Evolutionary conservation across 345 rosid genomes (phyloP).

Genomic region (Clausena lansium): DNA sequence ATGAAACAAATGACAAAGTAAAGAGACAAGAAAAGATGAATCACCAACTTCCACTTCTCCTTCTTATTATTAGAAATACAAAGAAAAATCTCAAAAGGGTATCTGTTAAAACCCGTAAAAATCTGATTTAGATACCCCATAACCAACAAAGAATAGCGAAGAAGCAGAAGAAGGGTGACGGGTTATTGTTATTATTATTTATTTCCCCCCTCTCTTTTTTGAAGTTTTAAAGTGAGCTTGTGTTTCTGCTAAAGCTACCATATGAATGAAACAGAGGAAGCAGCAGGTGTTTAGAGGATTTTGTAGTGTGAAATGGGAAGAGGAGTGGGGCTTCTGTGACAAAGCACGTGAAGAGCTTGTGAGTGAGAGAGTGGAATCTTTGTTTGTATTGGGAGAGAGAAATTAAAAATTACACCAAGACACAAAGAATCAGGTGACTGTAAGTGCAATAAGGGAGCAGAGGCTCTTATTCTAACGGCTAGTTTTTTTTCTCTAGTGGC

Average conservation of each 20-base stretch:
- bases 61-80: constrained; percentile 20
- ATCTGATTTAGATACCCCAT: constrained; percentile 15
- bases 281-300: constrained; percentile 28
- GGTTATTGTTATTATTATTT: neutral
- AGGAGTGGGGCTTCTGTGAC: constrained; percentile 18
- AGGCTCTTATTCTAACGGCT: constrained; percentile 22
- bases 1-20: constrained; percentile 19
- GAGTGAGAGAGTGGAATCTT: constrained; percentile 34
- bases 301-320: constrained; percentile 36
- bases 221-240: neutral
- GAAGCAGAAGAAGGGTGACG: neutral
- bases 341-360: constrained; percentile 46
- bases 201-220: neutral
- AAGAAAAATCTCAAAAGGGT: constrained; percentile 11
- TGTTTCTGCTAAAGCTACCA: neutral
- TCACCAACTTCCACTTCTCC: constrained; percentile 25
- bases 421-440: constrained; percentile 34
- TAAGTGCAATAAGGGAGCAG: constrained; percentile 35
- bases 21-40: constrained; percentile 25
- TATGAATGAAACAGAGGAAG: constrained; percentile 32
- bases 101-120: neutral
- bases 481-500: constrained; percentile 36
- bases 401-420: constrained; percentile 24
- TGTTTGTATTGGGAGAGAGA: constrained; percentile 29
- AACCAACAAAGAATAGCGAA: constrained; percentile 9